phyloP scores from a whole-genome alignment of 2,329 filamentous ascomycete genomes.

The Fusarium sp. region DNA sequence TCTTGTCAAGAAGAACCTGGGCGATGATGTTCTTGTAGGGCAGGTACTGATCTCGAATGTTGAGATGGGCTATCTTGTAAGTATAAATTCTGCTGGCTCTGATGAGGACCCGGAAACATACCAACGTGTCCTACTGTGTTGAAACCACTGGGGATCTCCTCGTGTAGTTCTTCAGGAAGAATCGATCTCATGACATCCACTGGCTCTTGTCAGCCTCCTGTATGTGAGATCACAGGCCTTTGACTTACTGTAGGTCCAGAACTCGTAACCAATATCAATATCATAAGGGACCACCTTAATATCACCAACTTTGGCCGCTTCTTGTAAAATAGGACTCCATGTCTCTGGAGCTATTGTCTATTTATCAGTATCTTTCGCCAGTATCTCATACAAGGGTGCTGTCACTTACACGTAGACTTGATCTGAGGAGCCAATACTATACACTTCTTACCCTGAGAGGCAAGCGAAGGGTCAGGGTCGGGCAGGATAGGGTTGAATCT shows the following conservation, averaged over 20 bases:
- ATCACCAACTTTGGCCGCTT: conserved; percentile 75
- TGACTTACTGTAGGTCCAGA: conserved; percentile 82
- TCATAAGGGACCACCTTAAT: conserved; percentile 80
- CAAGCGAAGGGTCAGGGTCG: conserved; percentile 68
- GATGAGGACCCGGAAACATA: conserved; percentile 53
- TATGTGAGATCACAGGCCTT: neutral
- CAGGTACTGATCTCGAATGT: conserved; percentile 83
- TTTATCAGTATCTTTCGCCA: conserved; percentile 5
- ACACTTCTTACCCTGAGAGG: conserved; percentile 69
- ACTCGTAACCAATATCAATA: conserved; percentile 81
- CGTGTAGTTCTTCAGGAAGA: conserved; percentile 81
- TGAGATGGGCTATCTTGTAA: conserved; percentile 77
- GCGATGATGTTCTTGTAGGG: conserved; percentile 90
- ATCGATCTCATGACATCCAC: conserved; percentile 86
- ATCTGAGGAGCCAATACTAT: conserved; percentile 69
- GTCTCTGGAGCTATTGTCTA: conserved; percentile 66
- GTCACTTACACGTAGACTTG: conserved; percentile 60
- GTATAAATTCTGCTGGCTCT: neutral
- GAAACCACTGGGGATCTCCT: conserved; percentile 87
- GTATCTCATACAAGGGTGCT: neutral
- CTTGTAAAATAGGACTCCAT: conserved; percentile 77
- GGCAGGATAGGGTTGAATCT: conserved; percentile 71
- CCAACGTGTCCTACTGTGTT: conserved; percentile 89
- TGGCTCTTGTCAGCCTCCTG: conserved; percentile 50
- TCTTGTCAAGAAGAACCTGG: conserved; percentile 90